Evolutionary conservation across 352 stramenopile species (phyloP).

Genomic region (Globisporangium abappressorium): DNA sequence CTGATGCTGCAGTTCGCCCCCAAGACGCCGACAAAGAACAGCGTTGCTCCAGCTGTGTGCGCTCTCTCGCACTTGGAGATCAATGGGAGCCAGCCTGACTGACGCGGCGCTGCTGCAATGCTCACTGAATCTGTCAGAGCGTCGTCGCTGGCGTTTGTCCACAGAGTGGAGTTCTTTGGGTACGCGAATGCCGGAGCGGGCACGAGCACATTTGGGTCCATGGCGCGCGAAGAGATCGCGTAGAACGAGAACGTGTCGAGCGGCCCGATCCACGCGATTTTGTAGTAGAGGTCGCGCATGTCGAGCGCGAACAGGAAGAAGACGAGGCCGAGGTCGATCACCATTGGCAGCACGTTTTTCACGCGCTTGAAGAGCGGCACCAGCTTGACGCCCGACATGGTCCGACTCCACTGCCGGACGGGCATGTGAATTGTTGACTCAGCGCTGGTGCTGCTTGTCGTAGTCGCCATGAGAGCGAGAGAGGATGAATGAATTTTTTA

Average conservation of each 20-base stretch:
- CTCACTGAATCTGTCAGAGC: slow-evolving; percentile 1
- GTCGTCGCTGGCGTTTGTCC: neutral
- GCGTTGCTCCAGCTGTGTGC: neutral
- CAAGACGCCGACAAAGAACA: slow-evolving; percentile 18
- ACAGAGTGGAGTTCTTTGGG: slow-evolving; percentile 6
- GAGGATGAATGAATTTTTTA: too few species aligned
- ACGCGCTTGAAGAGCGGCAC: neutral
- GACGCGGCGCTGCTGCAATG: neutral
- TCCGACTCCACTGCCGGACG: neutral
- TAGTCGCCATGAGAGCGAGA: neutral
- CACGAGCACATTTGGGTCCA: slow-evolving; percentile 13
- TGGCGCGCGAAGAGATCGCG: slow-evolving; percentile 20
- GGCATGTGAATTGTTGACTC: neutral
- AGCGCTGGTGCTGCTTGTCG: neutral
- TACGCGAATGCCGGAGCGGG: neutral
- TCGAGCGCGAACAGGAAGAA: slow-evolving; percentile 25
- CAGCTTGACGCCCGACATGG: slow-evolving; percentile 1
- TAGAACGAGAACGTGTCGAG: slow-evolving; percentile 41
- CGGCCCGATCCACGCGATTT: slow-evolving; percentile 48
- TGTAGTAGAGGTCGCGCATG: slow-evolving; percentile 49
- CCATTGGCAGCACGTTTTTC: slow-evolving; percentile 2
- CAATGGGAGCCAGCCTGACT: slow-evolving; percentile 6
- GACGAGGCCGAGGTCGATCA: slow-evolving; percentile 10
- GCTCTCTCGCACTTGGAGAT: slow-evolving; percentile 1
- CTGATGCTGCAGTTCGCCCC: slow-evolving; percentile 9